phyloP scores from a whole-genome alignment of 306 rosid genomes.

The Trifolium repens region DNA sequence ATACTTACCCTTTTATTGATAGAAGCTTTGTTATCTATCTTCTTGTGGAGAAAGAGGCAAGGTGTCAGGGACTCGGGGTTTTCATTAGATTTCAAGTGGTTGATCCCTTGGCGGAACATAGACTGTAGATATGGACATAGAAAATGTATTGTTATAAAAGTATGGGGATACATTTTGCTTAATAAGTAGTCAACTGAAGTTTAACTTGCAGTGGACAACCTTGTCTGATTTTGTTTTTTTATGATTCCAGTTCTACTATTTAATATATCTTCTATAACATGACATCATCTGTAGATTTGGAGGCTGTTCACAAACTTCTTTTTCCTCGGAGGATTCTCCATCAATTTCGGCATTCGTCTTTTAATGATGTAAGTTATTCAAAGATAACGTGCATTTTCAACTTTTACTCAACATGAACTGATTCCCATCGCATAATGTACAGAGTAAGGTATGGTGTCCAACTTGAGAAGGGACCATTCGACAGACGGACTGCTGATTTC shows the following conservation, averaged over 20 bases:
- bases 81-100: conserved; percentile 20
- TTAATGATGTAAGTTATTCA: conserved; percentile 80
- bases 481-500: conserved; percentile 90
- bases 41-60: not conserved
- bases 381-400: conserved; percentile 17
- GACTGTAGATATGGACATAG: not conserved
- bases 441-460: conserved; percentile 97
- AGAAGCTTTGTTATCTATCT: not conserved
- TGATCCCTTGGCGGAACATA: conserved; percentile 5
- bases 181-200: conserved; percentile 15
- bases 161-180: conserved; percentile 5
- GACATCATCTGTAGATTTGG: conserved; percentile 74
- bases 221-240: conserved; percentile 2
- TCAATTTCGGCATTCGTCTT: conserved; percentile 90
- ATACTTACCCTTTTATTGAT: not conserved
- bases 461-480: conserved; percentile 89
- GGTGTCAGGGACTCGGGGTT: not conserved
- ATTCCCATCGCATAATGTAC: conserved; percentile 37
- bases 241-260: conserved; percentile 19
- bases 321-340: conserved; percentile 86
- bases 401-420: conserved; percentile 22
- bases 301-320: conserved; percentile 86
- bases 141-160: not conserved
- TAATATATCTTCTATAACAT: conserved; percentile 29
- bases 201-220: not conserved